These are phyloP conservation scores for Suhomyces bolitotheri DNA, from an alignment of 1,139 yeast species.

Conservation along the genomic window DNA sequence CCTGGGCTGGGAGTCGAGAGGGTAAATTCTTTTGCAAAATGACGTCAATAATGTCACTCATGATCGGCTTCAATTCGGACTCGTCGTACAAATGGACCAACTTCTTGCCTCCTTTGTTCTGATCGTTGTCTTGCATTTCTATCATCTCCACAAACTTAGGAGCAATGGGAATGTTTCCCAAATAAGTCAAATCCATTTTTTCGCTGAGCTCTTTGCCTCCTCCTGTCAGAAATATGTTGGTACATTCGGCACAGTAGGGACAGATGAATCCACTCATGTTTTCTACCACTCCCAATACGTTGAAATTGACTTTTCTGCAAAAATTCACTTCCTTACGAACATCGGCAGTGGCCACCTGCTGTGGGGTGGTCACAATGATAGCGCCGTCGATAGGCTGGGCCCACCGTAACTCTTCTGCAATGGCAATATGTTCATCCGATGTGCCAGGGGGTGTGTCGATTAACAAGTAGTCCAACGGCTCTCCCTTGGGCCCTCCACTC, in stretches of 20 bases:
- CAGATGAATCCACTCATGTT: slow-evolving; percentile 54
- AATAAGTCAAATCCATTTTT: slow-evolving; percentile 59
- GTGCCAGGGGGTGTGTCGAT: slow-evolving; percentile 99
- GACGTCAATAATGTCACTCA: slow-evolving; percentile 50
- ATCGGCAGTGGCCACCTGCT: slow-evolving; percentile 57
- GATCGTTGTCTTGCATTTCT: slow-evolving; percentile 52
- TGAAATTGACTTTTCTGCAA: slow-evolving; percentile 46
- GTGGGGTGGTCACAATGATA: slow-evolving; percentile 51
- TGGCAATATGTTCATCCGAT: slow-evolving; percentile 95
- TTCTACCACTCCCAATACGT: slow-evolving; percentile 45
- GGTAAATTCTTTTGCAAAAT: slow-evolving; percentile 42
- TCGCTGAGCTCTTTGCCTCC: slow-evolving; percentile 81
- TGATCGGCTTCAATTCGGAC: slow-evolving; percentile 48
- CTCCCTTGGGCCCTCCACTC: slow-evolving; percentile 56
- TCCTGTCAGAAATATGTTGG: slow-evolving; percentile 88
- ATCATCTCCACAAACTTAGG: slow-evolving; percentile 86
- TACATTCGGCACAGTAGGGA: slow-evolving; percentile 86
- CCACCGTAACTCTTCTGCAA: slow-evolving; percentile 82
- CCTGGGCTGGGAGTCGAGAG: slow-evolving; percentile 29
- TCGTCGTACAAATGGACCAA: slow-evolving; percentile 39
- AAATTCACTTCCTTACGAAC: slow-evolving; percentile 52
- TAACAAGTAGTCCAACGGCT: slow-evolving; percentile 68
- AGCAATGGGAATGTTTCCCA: slow-evolving; percentile 91
- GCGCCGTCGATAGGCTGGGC: slow-evolving; percentile 51
- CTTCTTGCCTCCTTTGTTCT: slow-evolving; percentile 11